phyloP scores from a whole-genome alignment of 306 rosid genomes.

The Cercis canadensis region DNA sequence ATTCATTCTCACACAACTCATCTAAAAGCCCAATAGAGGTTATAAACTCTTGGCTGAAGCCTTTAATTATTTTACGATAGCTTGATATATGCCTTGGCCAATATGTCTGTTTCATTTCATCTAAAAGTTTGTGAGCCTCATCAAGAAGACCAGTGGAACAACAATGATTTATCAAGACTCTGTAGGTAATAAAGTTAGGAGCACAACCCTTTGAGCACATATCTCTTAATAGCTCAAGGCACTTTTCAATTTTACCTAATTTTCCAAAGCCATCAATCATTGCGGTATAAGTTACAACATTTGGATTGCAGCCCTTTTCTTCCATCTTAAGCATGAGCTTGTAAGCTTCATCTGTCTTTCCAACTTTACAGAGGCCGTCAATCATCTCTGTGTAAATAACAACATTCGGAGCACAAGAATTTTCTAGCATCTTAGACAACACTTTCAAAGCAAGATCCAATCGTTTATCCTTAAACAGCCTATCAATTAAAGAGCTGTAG shows the following conservation, averaged over 20 bases:
- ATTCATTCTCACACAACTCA: slow-evolving; percentile 64
- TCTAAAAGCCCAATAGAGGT: slow-evolving; percentile 68
- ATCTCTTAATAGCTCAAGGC: slow-evolving; percentile 71
- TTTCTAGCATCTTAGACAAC: slow-evolving; percentile 82
- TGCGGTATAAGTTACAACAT: slow-evolving; percentile 88
- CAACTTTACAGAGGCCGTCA: slow-evolving; percentile 84
- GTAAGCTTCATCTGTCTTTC: slow-evolving; percentile 81
- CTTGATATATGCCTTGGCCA: slow-evolving; percentile 83
- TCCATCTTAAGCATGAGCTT: slow-evolving; percentile 85
- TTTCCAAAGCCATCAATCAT: slow-evolving; percentile 91
- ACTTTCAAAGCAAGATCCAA: slow-evolving; percentile 81
- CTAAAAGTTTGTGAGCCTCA: slow-evolving; percentile 74
- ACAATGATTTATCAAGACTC: slow-evolving; percentile 81
- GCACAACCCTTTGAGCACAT: slow-evolving; percentile 89
- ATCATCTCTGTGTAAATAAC: slow-evolving; percentile 91
- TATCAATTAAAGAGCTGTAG: slow-evolving; percentile 80
- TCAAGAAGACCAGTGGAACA: slow-evolving; percentile 75
- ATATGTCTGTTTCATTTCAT: slow-evolving; percentile 83
- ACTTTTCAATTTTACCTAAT: slow-evolving; percentile 65
- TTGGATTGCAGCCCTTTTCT: slow-evolving; percentile 79
- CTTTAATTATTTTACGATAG: slow-evolving; percentile 72
- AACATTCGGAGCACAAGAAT: slow-evolving; percentile 78
- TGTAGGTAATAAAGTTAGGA: slow-evolving; percentile 83
- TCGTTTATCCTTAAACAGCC: slow-evolving; percentile 75
- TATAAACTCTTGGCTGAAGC: slow-evolving; percentile 72